phyloP scores from a whole-genome alignment of 2,329 filamentous ascomycete genomes.

The Fusarium udum region DNA sequence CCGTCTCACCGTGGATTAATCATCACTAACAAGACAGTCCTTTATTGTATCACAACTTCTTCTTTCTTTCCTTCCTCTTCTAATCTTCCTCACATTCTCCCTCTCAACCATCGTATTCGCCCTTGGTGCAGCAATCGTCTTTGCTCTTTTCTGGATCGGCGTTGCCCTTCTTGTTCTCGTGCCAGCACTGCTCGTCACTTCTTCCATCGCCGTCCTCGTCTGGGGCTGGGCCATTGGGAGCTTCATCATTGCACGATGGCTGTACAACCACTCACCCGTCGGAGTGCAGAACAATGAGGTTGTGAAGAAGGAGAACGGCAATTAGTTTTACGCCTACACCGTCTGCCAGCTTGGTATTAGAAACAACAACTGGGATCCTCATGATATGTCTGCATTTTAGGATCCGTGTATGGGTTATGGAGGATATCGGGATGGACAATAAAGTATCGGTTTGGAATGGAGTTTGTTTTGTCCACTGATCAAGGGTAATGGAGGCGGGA shows the following conservation, averaged over 20 bases:
- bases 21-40: constrained; percentile 56
- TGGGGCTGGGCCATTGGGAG: constrained; percentile 74
- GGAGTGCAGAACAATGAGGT: constrained; percentile 37
- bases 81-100: constrained; percentile 74
- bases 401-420: constrained; percentile 16
- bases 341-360: constrained; percentile 3
- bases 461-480: background rate
- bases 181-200: constrained; percentile 74
- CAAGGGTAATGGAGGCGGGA: background rate
- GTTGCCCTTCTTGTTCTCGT: constrained; percentile 74
- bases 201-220: constrained; percentile 67
- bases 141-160: constrained; percentile 74
- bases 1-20: background rate
- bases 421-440: background rate
- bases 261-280: constrained; percentile 52
- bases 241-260: constrained; percentile 61
- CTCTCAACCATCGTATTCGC: constrained; percentile 70
- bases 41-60: constrained; percentile 73
- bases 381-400: constrained; percentile 22
- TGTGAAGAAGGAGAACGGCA: constrained; percentile 37
- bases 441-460: background rate
- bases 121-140: constrained; percentile 68
- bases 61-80: constrained; percentile 72
- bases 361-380: constrained; percentile 14
- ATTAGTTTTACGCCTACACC: constrained; percentile 16